Percentiles rank a stretch among this genome's conserved stretches.
phyloP scores from a whole-genome alignment of 176 grass and related monocot species.

The Triticum turgidum region DNA sequence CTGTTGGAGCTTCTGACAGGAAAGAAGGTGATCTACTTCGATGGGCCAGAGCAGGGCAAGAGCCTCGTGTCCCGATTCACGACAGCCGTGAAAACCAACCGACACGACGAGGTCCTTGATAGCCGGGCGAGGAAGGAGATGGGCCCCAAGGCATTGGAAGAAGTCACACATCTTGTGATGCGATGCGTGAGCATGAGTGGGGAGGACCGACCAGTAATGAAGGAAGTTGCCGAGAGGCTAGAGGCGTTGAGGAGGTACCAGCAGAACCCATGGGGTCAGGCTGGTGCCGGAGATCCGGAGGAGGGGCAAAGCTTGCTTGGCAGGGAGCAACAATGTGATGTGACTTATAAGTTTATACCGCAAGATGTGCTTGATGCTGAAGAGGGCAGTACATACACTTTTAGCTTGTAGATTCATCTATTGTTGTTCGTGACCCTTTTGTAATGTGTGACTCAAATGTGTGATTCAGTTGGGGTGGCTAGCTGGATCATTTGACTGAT shows the following conservation, averaged over 20 bases:
- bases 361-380: slow-evolving; percentile 28
- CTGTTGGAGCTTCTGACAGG: slow-evolving; percentile 50
- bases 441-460: not conserved
- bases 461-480: too few species aligned
- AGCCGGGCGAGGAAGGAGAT: slow-evolving; percentile 36
- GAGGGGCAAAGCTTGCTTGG: slow-evolving; percentile 27
- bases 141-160: slow-evolving; percentile 31
- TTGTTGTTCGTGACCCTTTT: not conserved
- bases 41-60: not conserved
- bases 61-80: not conserved
- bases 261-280: slow-evolving; percentile 11
- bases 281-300: not conserved
- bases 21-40: not conserved
- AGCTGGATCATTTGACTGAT: too few species aligned
- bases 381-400: slow-evolving; percentile 25
- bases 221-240: slow-evolving; percentile 46
- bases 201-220: slow-evolving; percentile 66
- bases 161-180: slow-evolving; percentile 43
- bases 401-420: not conserved
- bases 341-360: slow-evolving; percentile 19
- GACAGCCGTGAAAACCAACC: not conserved
- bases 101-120: not conserved
- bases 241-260: slow-evolving; percentile 43
- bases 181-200: slow-evolving; percentile 51
- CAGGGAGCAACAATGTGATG: slow-evolving; percentile 16